Evolutionary conservation across 2,329 filamentous ascomycete species (phyloP).

Genomic region (Trichoderma aggressivum): DNA sequence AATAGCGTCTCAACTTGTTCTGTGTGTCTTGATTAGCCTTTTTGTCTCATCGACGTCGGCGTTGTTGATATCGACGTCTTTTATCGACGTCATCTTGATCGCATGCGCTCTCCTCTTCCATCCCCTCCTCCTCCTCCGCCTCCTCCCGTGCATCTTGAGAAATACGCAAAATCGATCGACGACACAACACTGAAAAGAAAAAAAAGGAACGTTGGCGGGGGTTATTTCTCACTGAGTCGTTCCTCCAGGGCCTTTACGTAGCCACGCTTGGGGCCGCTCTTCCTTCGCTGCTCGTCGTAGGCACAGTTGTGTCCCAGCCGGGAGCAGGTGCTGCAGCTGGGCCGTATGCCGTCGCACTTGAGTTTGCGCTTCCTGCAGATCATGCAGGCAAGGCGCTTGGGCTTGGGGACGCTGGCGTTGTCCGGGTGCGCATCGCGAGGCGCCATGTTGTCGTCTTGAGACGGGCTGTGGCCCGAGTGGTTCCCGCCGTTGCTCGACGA

Average conservation of each 20-base stretch:
- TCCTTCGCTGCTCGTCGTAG: conserved; percentile 89
- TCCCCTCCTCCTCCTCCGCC: not conserved
- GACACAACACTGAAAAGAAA: not conserved
- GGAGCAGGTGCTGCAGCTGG: conserved; percentile 84
- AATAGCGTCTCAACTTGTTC: conserved; percentile 91
- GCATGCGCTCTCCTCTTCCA: not conserved
- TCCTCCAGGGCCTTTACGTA: conserved; percentile 95
- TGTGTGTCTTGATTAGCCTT: conserved; percentile 35
- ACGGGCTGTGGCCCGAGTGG: conserved; percentile 29
- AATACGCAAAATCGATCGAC: not conserved
- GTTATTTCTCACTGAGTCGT: conserved; percentile 67
- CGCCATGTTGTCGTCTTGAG: conserved; percentile 33
- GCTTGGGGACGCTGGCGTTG: conserved; percentile 63
- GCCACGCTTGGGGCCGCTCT: conserved; percentile 90
- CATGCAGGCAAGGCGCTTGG: conserved; percentile 93
- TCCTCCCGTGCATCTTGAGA: not conserved
- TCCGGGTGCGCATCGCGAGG: conserved; percentile 44
- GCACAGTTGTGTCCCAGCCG: conserved; percentile 82
- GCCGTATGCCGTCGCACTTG: conserved; percentile 79
- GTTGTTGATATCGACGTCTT: too few relatives aligned
- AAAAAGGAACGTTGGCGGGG: not conserved
- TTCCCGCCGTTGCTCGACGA: conserved; percentile 33
- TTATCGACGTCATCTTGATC: not conserved
- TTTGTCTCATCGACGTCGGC: not conserved
- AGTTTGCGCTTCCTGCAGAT: conserved; percentile 91